Percentiles rank a stretch among this genome's conserved stretches.
phyloP scores from a whole-genome alignment of 2,329 filamentous ascomycete genomes.

The Penicillium corylophilum region DNA sequence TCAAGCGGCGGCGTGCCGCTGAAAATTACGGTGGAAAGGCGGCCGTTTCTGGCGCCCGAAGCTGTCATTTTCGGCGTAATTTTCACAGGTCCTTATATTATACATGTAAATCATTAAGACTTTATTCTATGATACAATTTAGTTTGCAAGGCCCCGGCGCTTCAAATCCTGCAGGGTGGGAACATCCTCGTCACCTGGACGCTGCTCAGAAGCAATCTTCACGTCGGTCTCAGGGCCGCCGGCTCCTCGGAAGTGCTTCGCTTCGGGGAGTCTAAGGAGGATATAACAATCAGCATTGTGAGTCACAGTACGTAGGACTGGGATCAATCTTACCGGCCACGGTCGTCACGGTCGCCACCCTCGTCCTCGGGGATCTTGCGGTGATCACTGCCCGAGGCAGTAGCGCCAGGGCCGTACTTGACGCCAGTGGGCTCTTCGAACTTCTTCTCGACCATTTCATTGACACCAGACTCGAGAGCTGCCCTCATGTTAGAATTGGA shows the following conservation, averaged over 20 bases:
- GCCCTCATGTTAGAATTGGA: not conserved
- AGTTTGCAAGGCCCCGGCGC: conserved; percentile 17
- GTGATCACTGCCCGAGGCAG: conserved; percentile 38
- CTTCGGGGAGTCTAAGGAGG: conserved; percentile 32
- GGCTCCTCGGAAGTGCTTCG: conserved; percentile 35
- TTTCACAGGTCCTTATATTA: no score
- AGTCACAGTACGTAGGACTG: not conserved
- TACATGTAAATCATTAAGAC: conserved; percentile 5
- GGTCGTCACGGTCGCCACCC: conserved; percentile 40
- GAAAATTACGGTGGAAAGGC: no score
- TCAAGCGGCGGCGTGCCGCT: no score
- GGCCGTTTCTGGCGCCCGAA: no score
- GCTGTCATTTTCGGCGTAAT: no score
- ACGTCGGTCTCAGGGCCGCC: conserved; percentile 39
- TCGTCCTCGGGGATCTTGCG: conserved; percentile 43
- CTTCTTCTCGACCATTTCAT: conserved; percentile 39
- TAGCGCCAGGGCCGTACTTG: conserved; percentile 38
- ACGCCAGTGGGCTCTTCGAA: conserved; percentile 37
- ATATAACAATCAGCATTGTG: conserved; percentile 1
- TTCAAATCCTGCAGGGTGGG: conserved; percentile 27
- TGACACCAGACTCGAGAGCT: conserved; percentile 44
- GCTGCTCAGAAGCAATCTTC: conserved; percentile 26
- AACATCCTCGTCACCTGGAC: conserved; percentile 29
- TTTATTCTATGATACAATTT: conserved; percentile 12
- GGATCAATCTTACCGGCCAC: conserved; percentile 32